A percentile compares a stretch with the other conserved stretches of the same genome.
Evolutionary conservation across 345 rosid species (phyloP).

Genomic region (Syzygium jambos): DNA sequence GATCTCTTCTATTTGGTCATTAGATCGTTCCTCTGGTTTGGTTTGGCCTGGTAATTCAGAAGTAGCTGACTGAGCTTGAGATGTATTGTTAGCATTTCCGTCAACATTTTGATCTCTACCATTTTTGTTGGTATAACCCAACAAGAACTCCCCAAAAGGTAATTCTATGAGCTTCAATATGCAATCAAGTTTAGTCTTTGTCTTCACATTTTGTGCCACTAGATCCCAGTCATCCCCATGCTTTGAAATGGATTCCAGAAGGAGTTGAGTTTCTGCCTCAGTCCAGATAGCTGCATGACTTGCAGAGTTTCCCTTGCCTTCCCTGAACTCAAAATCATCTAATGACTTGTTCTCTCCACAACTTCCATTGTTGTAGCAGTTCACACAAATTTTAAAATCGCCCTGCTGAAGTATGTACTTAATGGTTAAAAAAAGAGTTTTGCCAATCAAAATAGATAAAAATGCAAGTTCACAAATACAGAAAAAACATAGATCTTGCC

Average conservation of each 20-base stretch:
- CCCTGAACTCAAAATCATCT: conserved; percentile 51
- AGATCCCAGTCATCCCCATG: conserved; percentile 95
- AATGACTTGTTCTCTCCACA: conserved; percentile 49
- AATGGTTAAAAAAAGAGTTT: neutral
- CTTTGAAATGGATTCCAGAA: conserved; percentile 70
- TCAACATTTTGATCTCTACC: conserved; percentile 11
- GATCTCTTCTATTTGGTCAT: conserved; percentile 14
- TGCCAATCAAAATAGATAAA: neutral
- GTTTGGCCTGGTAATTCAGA: conserved; percentile 18
- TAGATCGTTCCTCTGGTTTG: conserved; percentile 21
- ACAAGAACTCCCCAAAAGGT: conserved; percentile 72
- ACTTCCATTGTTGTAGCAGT: conserved; percentile 53
- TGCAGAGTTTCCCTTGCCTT: conserved; percentile 3
- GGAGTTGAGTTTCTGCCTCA: conserved; percentile 71
- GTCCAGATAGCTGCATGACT: conserved; percentile 53
- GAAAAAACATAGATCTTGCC: neutral
- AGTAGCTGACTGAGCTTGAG: conserved; percentile 18
- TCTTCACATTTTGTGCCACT: conserved; percentile 63
- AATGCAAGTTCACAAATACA: neutral
- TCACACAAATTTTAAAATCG: conserved; percentile 32
- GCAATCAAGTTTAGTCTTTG: conserved; percentile 73
- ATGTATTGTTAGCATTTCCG: conserved; percentile 8
- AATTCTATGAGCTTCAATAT: conserved; percentile 79
- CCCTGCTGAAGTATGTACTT: conserved; percentile 26
- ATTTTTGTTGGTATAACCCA: conserved; percentile 34